Base-by-base conservation (phyloP, 345 rosid genomes). In the Garcia nutans region DNA sequence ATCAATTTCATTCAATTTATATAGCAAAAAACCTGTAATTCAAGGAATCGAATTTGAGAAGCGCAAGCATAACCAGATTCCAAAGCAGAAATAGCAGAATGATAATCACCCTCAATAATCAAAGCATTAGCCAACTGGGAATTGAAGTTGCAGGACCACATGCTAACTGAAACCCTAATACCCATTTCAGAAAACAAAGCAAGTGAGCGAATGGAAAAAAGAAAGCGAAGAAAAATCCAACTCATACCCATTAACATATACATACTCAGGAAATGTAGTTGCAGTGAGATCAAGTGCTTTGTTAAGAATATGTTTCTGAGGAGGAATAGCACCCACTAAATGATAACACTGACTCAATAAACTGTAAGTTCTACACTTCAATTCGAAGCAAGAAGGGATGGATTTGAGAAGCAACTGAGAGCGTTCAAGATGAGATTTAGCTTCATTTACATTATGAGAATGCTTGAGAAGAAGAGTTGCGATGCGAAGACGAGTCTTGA, bases 121-220 rank as follows among this genome's bases (percentile, higher is more conserved):
- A 90, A 89, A 23, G 91, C 91, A 77, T 88, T 96, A 19, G 98
- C 97, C n/a, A 96, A 90, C 89, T 93, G 99, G 12, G 98, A 93
- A 78, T 85, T 91, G 91, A 96, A 93, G 79, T 96, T 96, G 88
- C 97, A 93, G 73, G 91, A 82, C 99, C 99, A 96, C 28, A 96
- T 85, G 79, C 79, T 81, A 68, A 84, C 86, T 15, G 90, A 84
- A 45, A 88, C 44, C 82, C 90, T 85, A 63, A 31, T 28, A 16
- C 6, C 0, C 64, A 67, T 2, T 17, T 50, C 49, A 23, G 17
- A 42, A 47, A 63, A n/a, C 41, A 28, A 56, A 54, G 19, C 10
- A 19, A 44, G 26, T 45, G 24, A 7, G 11, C 31, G 72, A 10
- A 17, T 0, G 19, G 28, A 3, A 3, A 24, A 3, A 3, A 37